Base-by-base conservation (phyloP, 768 basidiomycete species). In the Gymnopilus junonius region DNA sequence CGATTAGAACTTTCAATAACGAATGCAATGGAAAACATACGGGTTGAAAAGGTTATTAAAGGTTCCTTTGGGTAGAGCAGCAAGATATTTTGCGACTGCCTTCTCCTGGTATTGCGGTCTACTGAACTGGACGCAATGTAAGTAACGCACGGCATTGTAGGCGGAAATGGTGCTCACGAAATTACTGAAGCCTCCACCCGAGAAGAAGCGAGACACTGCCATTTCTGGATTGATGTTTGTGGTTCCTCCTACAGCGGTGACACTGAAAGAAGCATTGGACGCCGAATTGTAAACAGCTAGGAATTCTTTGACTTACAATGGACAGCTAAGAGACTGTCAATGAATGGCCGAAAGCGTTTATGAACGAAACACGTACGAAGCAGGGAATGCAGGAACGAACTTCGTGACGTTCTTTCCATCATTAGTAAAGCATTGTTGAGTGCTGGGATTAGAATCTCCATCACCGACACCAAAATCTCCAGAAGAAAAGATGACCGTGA, bases 101-200 rank as follows among this genome's bases (percentile, higher is more conserved):
- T 27, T 27, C 0, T 82, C 63, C 68, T 91, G 89, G 69, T 87
- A 90, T 0, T 39, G 4, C 4, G 89, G 89, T 23, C 83, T 83
- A 21, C 66, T 0, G 71, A 87, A 89, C 85, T 88, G 48, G 17
- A 35, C 43, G 35, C 50, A 50, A 25, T 17, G 46, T 31, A 25
- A 37, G 32, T 25, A 25, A n/a, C n/a, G n/a, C 11, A 32, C 46
- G 17, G 6, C 27, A 23, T n/a, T 6, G n/a, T 43, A 42, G 21
- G 32, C n/a, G 15, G 37, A 15, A 20, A 62, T 42, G 37, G 12
- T 59, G 79, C 82, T 65, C 12, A 89, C 88, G 56, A 85, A 85
- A 64, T 89, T 79, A 70, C 89, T 90, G 76, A 92, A 93, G 2
- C 91, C 90, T 35, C 91, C 91, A 1, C 89, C 88, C 12, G 88